Evolutionary conservation across 768 basidiomycete genomes (phyloP).

Genomic region (Sutorius australiensis): DNA sequence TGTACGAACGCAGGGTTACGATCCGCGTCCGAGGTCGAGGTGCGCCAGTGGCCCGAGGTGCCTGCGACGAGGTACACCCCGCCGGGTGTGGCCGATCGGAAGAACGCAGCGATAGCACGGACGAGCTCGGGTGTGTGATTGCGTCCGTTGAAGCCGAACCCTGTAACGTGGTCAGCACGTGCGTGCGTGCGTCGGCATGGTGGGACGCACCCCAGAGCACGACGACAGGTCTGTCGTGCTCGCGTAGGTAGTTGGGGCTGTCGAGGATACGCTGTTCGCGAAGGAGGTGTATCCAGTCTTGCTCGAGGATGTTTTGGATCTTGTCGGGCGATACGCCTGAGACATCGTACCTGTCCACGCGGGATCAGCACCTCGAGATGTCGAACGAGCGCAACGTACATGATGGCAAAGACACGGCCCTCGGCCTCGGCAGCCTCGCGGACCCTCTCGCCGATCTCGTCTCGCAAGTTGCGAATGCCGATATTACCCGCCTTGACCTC

Average conservation of each 20-base stretch:
- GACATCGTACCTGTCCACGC: conserved; percentile 68
- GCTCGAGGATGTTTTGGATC: conserved; percentile 61
- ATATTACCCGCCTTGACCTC: conserved; percentile 51
- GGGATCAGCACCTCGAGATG: background rate
- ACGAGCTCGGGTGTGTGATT: conserved; percentile 62
- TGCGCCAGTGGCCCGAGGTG: conserved; percentile 71
- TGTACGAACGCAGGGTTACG: conserved; percentile 59
- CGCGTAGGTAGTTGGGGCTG: conserved; percentile 69
- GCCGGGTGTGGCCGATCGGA: conserved; percentile 61
- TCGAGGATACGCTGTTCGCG: conserved; percentile 57
- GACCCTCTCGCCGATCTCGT: conserved; percentile 71
- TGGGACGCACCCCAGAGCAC: conserved; percentile 59
- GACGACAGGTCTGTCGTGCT: conserved; percentile 67
- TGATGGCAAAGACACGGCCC: conserved; percentile 79
- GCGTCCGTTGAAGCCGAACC: conserved; percentile 64
- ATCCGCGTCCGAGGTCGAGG: conserved; percentile 66
- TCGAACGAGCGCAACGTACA: conserved; percentile 46
- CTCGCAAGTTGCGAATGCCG: conserved; percentile 60
- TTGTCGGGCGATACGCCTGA: conserved; percentile 70
- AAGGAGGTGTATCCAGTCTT: conserved; percentile 73
- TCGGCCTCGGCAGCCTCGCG: conserved; percentile 75
- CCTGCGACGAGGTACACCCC: conserved; percentile 76
- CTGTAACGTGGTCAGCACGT: conserved; percentile 29
- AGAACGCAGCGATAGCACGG: conserved; percentile 49
- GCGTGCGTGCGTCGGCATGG: background rate